A percentile compares a stretch with the other conserved stretches of the same genome.
Conservation (phyloP, 768 basidiomycete species). For the Nidularia pulvinata region DNA sequence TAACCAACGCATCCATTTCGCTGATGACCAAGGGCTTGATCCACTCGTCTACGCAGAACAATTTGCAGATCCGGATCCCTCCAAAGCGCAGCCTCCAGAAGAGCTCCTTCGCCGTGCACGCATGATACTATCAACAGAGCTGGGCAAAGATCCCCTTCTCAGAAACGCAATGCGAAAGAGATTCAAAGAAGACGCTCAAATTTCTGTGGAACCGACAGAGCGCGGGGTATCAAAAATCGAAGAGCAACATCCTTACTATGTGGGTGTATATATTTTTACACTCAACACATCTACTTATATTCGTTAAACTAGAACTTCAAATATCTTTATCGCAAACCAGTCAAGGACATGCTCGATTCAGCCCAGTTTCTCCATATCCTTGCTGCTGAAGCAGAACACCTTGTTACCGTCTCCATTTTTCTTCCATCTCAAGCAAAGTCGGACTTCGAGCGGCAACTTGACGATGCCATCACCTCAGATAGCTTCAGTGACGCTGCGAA, state of each 20-base stretch:
- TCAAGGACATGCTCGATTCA: slow-evolving; percentile 64
- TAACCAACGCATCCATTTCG: slow-evolving; percentile 59
- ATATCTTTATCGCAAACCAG: slow-evolving; percentile 82
- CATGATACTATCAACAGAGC: slow-evolving; percentile 85
- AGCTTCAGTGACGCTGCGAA: slow-evolving; percentile 82
- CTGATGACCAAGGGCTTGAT: slow-evolving; percentile 80
- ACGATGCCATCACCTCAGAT: slow-evolving; percentile 82
- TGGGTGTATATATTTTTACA: slow-evolving; percentile 29
- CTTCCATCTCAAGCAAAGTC: slow-evolving; percentile 62
- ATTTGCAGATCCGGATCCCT: slow-evolving; percentile 71
- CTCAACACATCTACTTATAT: slow-evolving; percentile 1
- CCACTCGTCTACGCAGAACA: slow-evolving; percentile 87
- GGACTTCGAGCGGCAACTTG: slow-evolving; percentile 74
- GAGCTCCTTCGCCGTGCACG: slow-evolving; percentile 75
- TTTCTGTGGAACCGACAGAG: slow-evolving; percentile 87
- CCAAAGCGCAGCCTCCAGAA: slow-evolving; percentile 56
- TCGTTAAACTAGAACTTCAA: slow-evolving; percentile 78
- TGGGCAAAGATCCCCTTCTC: slow-evolving; percentile 91
- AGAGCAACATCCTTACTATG: slow-evolving; percentile 71
- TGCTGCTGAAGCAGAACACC: slow-evolving; percentile 84
- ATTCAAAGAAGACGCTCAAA: slow-evolving; percentile 72
- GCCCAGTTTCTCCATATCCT: slow-evolving; percentile 92
- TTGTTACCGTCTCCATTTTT: slow-evolving; percentile 75
- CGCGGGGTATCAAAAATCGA: slow-evolving; percentile 79
- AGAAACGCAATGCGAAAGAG: slow-evolving; percentile 73